A percentile compares a stretch with the other conserved stretches of the same genome.
Conservation (phyloP, 1,139 yeast species). For the Suhomyces chickasaworum region DNA sequence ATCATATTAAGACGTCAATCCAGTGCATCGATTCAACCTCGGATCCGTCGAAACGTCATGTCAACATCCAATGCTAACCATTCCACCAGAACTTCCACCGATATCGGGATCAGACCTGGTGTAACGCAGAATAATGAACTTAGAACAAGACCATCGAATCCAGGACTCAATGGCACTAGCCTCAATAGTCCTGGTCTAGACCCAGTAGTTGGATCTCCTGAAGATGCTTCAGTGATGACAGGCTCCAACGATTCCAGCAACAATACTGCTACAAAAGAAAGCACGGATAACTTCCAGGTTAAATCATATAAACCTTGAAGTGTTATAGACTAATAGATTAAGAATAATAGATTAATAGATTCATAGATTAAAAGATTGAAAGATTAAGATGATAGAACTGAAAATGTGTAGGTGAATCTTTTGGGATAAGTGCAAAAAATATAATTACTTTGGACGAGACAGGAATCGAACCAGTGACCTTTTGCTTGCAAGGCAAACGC, state of each 20-base stretch:
- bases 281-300: neutral
- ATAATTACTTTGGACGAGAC: constrained; percentile 51
- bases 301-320: constrained; percentile 5
- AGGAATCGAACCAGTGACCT: constrained; percentile 71
- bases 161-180: neutral
- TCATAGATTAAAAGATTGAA: too few species aligned
- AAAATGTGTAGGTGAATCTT: too few species aligned
- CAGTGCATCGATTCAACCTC: constrained; percentile 14
- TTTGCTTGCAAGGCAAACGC: constrained; percentile 69
- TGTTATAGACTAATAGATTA: constrained; percentile 1
- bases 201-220: constrained; percentile 5
- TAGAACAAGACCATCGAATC: neutral
- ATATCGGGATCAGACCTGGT: neutral
- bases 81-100: constrained; percentile 12
- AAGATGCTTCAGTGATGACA: neutral
- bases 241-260: constrained; percentile 1
- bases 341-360: neutral
- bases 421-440: too few species aligned
- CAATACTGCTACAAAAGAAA: neutral
- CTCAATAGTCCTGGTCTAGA: neutral
- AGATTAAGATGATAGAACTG: too few species aligned
- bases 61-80: constrained; percentile 17
- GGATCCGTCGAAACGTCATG: constrained; percentile 5
- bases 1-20: constrained; percentile 13
- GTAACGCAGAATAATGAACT: neutral